phyloP scores from a whole-genome alignment of 2,329 filamentous ascomycete species.

The Stachybotrys elegans region DNA sequence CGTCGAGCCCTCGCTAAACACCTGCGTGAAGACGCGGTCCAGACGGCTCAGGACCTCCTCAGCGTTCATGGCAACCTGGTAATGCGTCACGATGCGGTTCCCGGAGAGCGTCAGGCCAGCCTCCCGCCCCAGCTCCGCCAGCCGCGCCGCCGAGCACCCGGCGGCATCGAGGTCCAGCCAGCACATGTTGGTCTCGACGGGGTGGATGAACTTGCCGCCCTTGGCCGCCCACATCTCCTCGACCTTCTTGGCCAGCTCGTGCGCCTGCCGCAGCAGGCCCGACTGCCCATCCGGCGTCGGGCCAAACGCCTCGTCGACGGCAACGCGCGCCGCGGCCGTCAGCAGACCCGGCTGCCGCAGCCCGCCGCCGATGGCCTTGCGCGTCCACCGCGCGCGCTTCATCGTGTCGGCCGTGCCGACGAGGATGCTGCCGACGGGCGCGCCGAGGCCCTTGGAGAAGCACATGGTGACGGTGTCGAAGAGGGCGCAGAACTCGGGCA shows the following conservation, averaged over 20 bases:
- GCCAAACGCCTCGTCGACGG: constrained; percentile 49
- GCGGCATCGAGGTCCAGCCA: constrained; percentile 70
- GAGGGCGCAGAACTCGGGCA: constrained; percentile 61
- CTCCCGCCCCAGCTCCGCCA: constrained; percentile 34
- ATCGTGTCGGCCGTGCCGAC: constrained; percentile 42
- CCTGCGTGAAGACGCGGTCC: constrained; percentile 45
- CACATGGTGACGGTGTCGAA: constrained; percentile 75
- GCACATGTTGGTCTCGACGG: constrained; percentile 87
- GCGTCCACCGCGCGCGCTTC: constrained; percentile 34
- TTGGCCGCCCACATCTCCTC: constrained; percentile 66
- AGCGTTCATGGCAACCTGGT: constrained; percentile 56
- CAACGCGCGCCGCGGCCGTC: constrained; percentile 65
- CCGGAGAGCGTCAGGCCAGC: constrained; percentile 36
- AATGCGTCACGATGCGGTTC: constrained; percentile 42
- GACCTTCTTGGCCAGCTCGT: constrained; percentile 57
- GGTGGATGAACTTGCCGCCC: constrained; percentile 63
- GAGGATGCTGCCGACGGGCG: constrained; percentile 73
- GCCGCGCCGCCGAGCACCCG: constrained; percentile 34
- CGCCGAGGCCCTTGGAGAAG: constrained; percentile 78
- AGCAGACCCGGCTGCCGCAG: constrained; percentile 69
- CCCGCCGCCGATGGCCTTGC: constrained; percentile 73
- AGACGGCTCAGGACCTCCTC: constrained; percentile 56
- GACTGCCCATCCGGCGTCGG: constrained; percentile 31
- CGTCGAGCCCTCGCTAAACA: constrained; percentile 18
- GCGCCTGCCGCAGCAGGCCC: constrained; percentile 55